Percentiles rank a stretch among this genome's conserved stretches.
Evolutionary conservation across 139 green algal genomes (phyloP).

Genomic region (Zygnema cylindricum): DNA sequence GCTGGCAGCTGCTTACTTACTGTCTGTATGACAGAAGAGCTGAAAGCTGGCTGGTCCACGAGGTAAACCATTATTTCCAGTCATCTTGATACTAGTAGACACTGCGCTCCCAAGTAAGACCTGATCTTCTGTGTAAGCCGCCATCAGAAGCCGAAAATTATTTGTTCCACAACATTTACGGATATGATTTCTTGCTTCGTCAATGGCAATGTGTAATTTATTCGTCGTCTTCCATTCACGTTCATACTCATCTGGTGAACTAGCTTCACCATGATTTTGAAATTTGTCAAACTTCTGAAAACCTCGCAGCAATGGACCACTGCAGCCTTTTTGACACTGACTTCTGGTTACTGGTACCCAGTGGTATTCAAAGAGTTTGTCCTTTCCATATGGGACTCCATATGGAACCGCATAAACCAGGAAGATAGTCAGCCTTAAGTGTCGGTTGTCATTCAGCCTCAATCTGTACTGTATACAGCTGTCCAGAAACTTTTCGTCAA

Average conservation of each 20-base stretch:
- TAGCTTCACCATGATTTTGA: slow-evolving; percentile 54
- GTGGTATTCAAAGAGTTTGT: slow-evolving; percentile 12
- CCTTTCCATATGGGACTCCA: background rate
- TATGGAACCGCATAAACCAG: slow-evolving; percentile 64
- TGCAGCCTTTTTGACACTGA: slow-evolving; percentile 68
- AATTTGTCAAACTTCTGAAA: slow-evolving; percentile 75
- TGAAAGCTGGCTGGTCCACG: slow-evolving; percentile 66
- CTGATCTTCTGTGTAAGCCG: slow-evolving; percentile 32
- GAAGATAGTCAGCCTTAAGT: slow-evolving; percentile 62
- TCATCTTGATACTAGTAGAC: slow-evolving; percentile 67
- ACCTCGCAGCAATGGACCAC: slow-evolving; percentile 69
- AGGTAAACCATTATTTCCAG: slow-evolving; percentile 78
- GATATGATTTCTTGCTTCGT: slow-evolving; percentile 78
- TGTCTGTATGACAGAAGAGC: background rate
- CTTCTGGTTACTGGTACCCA: slow-evolving; percentile 62
- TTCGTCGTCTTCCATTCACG: slow-evolving; percentile 66
- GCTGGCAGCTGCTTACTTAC: no score
- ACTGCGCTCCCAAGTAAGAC: slow-evolving; percentile 62
- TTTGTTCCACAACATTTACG: slow-evolving; percentile 7
- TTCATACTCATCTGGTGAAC: background rate
- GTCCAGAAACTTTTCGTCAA: slow-evolving; percentile 50
- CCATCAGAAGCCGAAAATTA: slow-evolving; percentile 42
- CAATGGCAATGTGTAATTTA: slow-evolving; percentile 74
- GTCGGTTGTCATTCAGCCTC: slow-evolving; percentile 59
- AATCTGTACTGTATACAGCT: slow-evolving; percentile 65